A percentile compares a stretch with the other conserved stretches of the same genome.
These are phyloP conservation scores for Mycena amicta DNA, from an alignment of 768 basidiomycete genomes.

Conservation along the genomic window DNA sequence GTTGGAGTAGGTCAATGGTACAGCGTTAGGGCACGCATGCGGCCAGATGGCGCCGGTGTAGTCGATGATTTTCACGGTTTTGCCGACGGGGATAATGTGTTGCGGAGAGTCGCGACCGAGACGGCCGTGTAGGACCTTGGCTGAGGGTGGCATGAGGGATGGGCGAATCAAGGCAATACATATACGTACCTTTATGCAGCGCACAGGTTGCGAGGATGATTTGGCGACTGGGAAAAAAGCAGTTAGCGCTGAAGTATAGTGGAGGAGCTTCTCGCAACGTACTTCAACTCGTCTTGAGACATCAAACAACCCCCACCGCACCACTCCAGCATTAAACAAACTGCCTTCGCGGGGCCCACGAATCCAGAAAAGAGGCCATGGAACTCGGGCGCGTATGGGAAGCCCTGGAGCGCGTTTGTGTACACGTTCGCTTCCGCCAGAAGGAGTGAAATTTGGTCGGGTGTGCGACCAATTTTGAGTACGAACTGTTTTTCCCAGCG, in stretches of 20 bases:
- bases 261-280: neutral
- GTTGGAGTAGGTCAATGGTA: neutral
- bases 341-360: neutral
- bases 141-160: neutral
- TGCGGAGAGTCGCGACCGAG: neutral
- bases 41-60: neutral
- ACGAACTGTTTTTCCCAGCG: neutral
- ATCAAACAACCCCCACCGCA: neutral
- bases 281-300: slow-evolving; percentile 3
- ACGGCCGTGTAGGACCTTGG: slow-evolving; percentile 6
- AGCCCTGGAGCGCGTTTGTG: neutral
- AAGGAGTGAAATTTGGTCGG: slow-evolving; percentile 6
- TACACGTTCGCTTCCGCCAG: slow-evolving; percentile 13
- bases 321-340: slow-evolving; percentile 18
- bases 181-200: slow-evolving; percentile 10
- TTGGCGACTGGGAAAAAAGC: slow-evolving; percentile 7
- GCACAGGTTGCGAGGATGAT: slow-evolving; percentile 19
- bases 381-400: slow-evolving; percentile 11
- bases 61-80: slow-evolving; percentile 14
- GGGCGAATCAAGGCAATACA: too few species aligned
- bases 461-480: slow-evolving; percentile 11
- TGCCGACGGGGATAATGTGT: slow-evolving; percentile 10
- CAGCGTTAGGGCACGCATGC: neutral
- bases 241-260: neutral
- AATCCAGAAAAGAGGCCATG: slow-evolving; percentile 13